Percentiles rank a stretch among this genome's conserved stretches.
phyloP scores from a whole-genome alignment of 2,329 filamentous ascomycete genomes.

The Colletotrichum lentis region DNA sequence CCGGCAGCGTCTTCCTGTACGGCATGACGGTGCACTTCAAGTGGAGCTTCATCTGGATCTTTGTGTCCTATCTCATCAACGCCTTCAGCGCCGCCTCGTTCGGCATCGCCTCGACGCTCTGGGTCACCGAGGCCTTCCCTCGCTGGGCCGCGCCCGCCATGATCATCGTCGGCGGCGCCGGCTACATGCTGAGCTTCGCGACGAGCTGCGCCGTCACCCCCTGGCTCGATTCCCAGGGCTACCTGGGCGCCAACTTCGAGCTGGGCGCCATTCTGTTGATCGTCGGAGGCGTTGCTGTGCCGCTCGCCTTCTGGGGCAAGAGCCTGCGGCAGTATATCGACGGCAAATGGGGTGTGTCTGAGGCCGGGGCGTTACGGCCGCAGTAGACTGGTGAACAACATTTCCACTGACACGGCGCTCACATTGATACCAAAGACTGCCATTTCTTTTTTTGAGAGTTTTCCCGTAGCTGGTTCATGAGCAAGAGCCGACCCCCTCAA shows the following conservation, averaged over 20 bases:
- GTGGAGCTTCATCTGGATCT: conserved; percentile 32
- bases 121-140: conserved; percentile 43
- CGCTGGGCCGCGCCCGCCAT: conserved; percentile 41
- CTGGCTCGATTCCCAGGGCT: conserved; percentile 33
- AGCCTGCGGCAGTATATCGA: conserved; percentile 42
- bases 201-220: conserved; percentile 20
- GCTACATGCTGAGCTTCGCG: conserved; percentile 34
- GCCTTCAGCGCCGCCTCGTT: conserved; percentile 39
- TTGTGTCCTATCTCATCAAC: conserved; percentile 37
- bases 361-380: conserved; percentile 42
- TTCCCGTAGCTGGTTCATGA: conserved; percentile 1
- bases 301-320: conserved; percentile 43
- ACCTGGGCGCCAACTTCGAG: conserved; percentile 34
- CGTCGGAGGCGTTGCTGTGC: conserved; percentile 41
- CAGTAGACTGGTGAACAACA: conserved; percentile 31
- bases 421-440: not conserved
- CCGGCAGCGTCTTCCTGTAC: conserved; percentile 38
- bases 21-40: conserved; percentile 39
- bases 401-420: not conserved
- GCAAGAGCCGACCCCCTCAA: conserved; percentile 3
- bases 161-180: conserved; percentile 32
- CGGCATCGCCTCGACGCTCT: conserved; percentile 41
- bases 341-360: conserved; percentile 39
- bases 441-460: conserved; percentile 2
- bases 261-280: conserved; percentile 39